Evolutionary conservation across 129 eudicot species (phyloP).

Genomic region (Saussurea involucrata): DNA sequence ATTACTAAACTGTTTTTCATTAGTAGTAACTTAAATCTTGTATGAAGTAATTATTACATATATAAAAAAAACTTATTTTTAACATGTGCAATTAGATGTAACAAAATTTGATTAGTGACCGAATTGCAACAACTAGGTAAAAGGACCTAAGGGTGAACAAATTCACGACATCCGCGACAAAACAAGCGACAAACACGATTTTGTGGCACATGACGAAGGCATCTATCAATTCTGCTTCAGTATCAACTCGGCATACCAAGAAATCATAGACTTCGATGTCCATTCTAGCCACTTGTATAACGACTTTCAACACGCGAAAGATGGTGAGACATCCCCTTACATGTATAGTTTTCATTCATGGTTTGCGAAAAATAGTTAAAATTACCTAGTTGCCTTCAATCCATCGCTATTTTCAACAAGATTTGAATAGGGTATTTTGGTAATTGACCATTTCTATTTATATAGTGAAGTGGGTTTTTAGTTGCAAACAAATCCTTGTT

Average conservation of each 20-base stretch:
- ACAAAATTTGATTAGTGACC: not conserved
- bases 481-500: not conserved
- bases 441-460: not conserved
- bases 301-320: slow-evolving; percentile 86
- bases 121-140: slow-evolving; percentile 48
- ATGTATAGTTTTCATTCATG: not conserved
- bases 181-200: slow-evolving; percentile 67
- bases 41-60: not conserved
- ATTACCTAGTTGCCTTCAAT: not conserved
- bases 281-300: slow-evolving; percentile 54
- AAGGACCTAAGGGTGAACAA: slow-evolving; percentile 83
- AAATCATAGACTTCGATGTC: slow-evolving; percentile 78
- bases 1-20: too few species aligned
- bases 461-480: not conserved
- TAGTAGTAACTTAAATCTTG: not conserved
- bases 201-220: slow-evolving; percentile 66
- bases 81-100: not conserved
- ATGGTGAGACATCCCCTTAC: slow-evolving; percentile 43
- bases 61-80: too few species aligned
- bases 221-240: slow-evolving; percentile 74
- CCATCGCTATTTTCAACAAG: not conserved
- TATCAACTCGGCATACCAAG: slow-evolving; percentile 74
- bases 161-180: slow-evolving; percentile 75
- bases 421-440: not conserved
- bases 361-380: not conserved